A percentile compares a stretch with the other conserved stretches of the same genome.
Evolutionary conservation across 75 land plant genomes (phyloP).

Genomic region (Pinus albicaulis): DNA sequence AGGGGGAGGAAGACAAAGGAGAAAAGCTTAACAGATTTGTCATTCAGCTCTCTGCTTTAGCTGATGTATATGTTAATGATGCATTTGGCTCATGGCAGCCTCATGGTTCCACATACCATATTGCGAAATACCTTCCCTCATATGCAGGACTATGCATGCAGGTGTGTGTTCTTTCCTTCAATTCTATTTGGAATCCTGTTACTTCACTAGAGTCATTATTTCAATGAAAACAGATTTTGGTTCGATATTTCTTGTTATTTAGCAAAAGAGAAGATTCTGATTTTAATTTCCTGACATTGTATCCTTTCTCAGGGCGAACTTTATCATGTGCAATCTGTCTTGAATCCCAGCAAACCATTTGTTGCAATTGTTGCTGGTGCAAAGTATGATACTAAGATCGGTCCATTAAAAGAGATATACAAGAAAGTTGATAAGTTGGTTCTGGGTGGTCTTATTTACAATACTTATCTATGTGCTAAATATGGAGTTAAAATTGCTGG

Average conservation of each 20-base stretch:
- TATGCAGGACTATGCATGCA: conserved; percentile 57
- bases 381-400: conserved; percentile 57
- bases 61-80: conserved; percentile 54
- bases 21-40: conserved; percentile 35
- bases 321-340: conserved; percentile 32
- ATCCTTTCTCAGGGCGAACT: conserved; percentile 27
- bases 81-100: conserved; percentile 61
- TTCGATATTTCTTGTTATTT: background rate
- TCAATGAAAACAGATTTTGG: background rate
- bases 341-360: conserved; percentile 40
- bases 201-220: background rate
- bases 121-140: conserved; percentile 43
- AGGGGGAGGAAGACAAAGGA: conserved; percentile 59
- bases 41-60: conserved; percentile 51
- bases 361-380: conserved; percentile 54
- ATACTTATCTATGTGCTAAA: conserved; percentile 54
- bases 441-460: conserved; percentile 46
- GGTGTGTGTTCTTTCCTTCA: conserved; percentile 14
- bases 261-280: background rate
- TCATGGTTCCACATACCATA: conserved; percentile 46
- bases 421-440: conserved; percentile 48
- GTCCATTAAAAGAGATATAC: conserved; percentile 41
- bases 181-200: background rate
- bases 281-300: background rate
- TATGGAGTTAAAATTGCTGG: conserved; percentile 53